Evolutionary conservation across 805 yeast species (phyloP).

Genomic region (Wickerhamiella musiphila): DNA sequence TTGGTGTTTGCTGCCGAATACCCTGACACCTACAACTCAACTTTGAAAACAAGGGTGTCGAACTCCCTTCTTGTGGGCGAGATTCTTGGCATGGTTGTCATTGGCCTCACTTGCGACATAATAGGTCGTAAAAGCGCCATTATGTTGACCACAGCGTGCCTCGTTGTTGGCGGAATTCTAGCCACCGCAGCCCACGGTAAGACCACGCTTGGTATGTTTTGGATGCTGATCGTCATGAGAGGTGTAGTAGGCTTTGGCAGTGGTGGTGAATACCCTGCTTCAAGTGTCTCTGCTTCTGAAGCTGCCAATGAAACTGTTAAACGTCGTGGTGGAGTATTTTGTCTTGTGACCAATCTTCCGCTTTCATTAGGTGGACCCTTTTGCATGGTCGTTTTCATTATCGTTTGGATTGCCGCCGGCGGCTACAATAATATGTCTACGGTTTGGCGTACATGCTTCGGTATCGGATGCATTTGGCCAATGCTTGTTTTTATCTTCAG

Average conservation of each 20-base stretch:
- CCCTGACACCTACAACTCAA: constrained; percentile 27
- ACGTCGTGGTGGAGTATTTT: constrained; percentile 45
- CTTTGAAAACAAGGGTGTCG: constrained; percentile 46
- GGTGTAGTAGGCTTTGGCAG: constrained; percentile 67
- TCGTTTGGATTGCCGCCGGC: constrained; percentile 44
- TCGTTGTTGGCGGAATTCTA: constrained; percentile 45
- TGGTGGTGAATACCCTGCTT: constrained; percentile 62
- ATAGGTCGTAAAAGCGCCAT: constrained; percentile 54
- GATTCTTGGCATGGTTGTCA: constrained; percentile 47
- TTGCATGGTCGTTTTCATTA: constrained; percentile 46
- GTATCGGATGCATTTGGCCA: constrained; percentile 63
- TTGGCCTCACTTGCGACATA: constrained; percentile 49
- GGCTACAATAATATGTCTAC: constrained; percentile 26
- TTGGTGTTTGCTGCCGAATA: constrained; percentile 33
- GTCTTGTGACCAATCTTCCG: constrained; percentile 56
- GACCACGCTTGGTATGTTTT: constrained; percentile 43
- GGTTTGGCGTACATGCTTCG: constrained; percentile 57
- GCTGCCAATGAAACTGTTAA: constrained; percentile 50
- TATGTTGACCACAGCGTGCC: constrained; percentile 39
- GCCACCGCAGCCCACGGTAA: constrained; percentile 59
- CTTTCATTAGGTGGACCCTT: constrained; percentile 67
- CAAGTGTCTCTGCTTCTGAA: constrained; percentile 51
- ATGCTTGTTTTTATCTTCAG: constrained; percentile 55
- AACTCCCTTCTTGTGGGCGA: constrained; percentile 55
- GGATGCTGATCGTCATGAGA: constrained; percentile 59